Evolutionary conservation across 805 yeast species (phyloP).

Genomic region (Candida sithepensis): DNA sequence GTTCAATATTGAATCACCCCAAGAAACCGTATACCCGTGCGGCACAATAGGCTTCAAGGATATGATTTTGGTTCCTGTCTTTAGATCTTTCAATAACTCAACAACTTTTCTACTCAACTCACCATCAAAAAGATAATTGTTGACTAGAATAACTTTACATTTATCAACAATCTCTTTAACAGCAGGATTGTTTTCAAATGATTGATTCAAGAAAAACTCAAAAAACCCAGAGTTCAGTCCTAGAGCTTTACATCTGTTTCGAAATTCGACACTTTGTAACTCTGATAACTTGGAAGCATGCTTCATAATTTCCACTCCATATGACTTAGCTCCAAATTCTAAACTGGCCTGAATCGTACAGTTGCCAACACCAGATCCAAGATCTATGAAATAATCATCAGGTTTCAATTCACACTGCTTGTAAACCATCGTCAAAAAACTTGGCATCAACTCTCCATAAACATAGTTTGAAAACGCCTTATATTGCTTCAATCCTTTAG

Average conservation of each 20-base stretch:
- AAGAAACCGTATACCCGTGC: slow-evolving; percentile 63
- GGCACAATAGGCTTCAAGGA: slow-evolving; percentile 78
- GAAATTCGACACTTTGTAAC: slow-evolving; percentile 55
- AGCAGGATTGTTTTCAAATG: slow-evolving; percentile 64
- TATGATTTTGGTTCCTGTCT: slow-evolving; percentile 74
- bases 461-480: slow-evolving; percentile 87
- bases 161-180: slow-evolving; percentile 52
- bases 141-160: slow-evolving; percentile 72
- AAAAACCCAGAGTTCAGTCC: slow-evolving; percentile 61
- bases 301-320: slow-evolving; percentile 88
- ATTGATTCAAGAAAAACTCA: slow-evolving; percentile 57
- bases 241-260: slow-evolving; percentile 52
- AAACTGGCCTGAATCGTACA: slow-evolving; percentile 86
- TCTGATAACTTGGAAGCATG: slow-evolving; percentile 70
- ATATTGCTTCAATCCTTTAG: slow-evolving; percentile 60
- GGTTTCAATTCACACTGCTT: slow-evolving; percentile 52
- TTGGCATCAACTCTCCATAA: slow-evolving; percentile 86
- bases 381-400: slow-evolving; percentile 66
- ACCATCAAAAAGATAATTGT: slow-evolving; percentile 83
- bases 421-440: slow-evolving; percentile 66
- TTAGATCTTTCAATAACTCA: slow-evolving; percentile 53
- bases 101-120: slow-evolving; percentile 66
- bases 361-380: slow-evolving; percentile 95
- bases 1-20: slow-evolving; percentile 57
- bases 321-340: slow-evolving; percentile 78